Percentiles rank a stretch among this genome's conserved stretches.
These are phyloP conservation scores for Xylariaceae sp. DNA, from an alignment of 2,329 filamentous ascomycete species.

Conservation along the genomic window DNA sequence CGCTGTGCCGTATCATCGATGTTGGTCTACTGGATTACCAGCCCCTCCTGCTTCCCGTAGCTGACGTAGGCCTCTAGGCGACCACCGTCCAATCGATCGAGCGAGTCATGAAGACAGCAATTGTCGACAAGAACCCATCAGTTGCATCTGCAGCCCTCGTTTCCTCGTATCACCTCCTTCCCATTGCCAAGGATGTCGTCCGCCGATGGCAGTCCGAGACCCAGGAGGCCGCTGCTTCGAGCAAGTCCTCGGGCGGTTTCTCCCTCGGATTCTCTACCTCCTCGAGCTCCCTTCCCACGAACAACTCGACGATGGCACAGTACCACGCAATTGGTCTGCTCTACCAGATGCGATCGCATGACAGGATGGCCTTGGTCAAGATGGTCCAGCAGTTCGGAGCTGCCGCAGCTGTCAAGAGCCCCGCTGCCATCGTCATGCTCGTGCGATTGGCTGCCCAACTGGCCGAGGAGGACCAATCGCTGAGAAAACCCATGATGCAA, in stretches of 20 bases:
- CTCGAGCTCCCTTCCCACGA: conserved; percentile 68
- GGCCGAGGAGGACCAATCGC: conserved; percentile 82
- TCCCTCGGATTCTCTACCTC: conserved; percentile 84
- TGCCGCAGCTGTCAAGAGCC: conserved; percentile 88
- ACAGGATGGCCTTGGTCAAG: conserved; percentile 97
- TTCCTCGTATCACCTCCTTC: conserved; percentile 95
- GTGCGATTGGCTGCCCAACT: conserved; percentile 90
- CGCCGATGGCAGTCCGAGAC: conserved; percentile 98
- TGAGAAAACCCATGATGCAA: conserved; percentile 95
- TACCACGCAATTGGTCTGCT: conserved; percentile 97
- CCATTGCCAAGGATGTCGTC: conserved; percentile 91
- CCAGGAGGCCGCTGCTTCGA: conserved; percentile 87
- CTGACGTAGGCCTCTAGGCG: conserved; percentile 49
- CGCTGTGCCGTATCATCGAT: conserved; percentile 94
- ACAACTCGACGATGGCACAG: conserved; percentile 95
- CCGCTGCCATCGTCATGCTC: conserved; percentile 85
- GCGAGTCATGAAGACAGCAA: conserved; percentile 96
- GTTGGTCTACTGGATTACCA: conserved; percentile 45
- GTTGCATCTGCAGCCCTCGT: conserved; percentile 94
- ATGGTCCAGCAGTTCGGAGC: conserved; percentile 99
- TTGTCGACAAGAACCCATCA: conserved; percentile 97
- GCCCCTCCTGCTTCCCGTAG: background rate
- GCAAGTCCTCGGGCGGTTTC: conserved; percentile 85
- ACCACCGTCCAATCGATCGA: conserved; percentile 97
- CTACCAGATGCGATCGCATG: conserved; percentile 96